phyloP scores from a whole-genome alignment of 2,329 filamentous ascomycete genomes.

The Cladosporium oxysporum region DNA sequence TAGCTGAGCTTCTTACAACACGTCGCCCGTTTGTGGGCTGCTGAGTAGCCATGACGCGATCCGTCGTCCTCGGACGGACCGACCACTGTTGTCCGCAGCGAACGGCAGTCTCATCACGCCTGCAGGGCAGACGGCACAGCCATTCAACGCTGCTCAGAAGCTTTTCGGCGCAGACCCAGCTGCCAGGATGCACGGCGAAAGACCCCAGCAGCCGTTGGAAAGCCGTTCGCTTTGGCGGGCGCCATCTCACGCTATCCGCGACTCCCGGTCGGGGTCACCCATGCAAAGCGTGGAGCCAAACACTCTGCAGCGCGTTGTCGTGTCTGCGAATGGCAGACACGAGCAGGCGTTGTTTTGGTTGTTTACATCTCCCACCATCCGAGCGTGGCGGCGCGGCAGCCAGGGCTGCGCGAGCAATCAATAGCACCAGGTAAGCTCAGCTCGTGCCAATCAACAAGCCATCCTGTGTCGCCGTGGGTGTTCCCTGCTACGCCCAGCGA shows the following conservation, averaged over 20 bases:
- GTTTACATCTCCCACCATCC: not conserved
- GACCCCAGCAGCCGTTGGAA: conserved; percentile 11
- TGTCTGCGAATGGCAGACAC: conserved; percentile 15
- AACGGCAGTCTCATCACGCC: conserved; percentile 10
- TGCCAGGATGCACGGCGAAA: conserved; percentile 2
- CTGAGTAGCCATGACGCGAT: not conserved
- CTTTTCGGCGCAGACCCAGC: conserved; percentile 15
- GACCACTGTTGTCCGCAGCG: conserved; percentile 1
- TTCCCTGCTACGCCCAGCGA: not conserved
- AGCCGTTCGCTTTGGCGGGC: conserved; percentile 9
- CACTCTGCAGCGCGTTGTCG: conserved; percentile 15
- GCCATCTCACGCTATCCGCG: conserved; percentile 19
- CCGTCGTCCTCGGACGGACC: conserved; percentile 5
- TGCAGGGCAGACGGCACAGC: conserved; percentile 4
- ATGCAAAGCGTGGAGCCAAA: conserved; percentile 18
- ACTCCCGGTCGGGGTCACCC: conserved; percentile 12
- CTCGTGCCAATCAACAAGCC: not conserved
- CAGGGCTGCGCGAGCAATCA: conserved; percentile 14
- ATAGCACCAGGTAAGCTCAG: conserved; percentile 10
- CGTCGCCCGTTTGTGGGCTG: not conserved
- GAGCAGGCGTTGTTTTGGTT: conserved; percentile 13
- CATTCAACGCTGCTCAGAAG: conserved; percentile 9
- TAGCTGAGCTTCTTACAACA: not conserved
- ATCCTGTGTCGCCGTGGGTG: conserved; percentile 15
- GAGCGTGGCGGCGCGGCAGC: conserved; percentile 10